These are phyloP conservation scores for Brettanomyces naardenensis DNA, from an alignment of 805 yeast species.

Conservation along the genomic window DNA sequence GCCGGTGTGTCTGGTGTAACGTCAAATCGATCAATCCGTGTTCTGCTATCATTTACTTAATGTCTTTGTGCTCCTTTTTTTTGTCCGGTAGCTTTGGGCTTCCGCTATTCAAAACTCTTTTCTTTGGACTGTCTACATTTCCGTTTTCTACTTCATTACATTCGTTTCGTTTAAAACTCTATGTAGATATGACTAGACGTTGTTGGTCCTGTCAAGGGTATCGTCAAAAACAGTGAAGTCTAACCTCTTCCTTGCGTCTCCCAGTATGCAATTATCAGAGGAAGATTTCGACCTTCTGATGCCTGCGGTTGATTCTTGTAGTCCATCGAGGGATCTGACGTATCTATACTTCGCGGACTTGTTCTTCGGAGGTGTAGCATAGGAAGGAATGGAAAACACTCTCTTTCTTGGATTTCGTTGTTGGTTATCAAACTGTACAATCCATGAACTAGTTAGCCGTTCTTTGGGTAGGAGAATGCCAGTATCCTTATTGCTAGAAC, in stretches of 20 bases:
- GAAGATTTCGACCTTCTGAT: not conserved
- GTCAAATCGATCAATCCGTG: too few species aligned
- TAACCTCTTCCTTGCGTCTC: conserved; percentile 2
- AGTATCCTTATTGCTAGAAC: not conserved
- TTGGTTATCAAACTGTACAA: conserved; percentile 3
- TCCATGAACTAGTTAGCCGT: conserved; percentile 6
- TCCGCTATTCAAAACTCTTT: too few species aligned
- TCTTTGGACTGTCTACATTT: too few species aligned
- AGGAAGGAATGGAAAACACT: conserved; percentile 4
- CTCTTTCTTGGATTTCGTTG: not conserved
- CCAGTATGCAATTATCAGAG: not conserved
- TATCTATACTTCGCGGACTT: not conserved
- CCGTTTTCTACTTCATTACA: too few species aligned
- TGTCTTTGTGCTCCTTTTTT: too few species aligned
- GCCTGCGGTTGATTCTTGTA: not conserved
- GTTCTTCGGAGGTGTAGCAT: conserved; percentile 7
- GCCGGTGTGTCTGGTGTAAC: too few species aligned
- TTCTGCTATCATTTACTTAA: too few species aligned
- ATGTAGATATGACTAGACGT: too few species aligned
- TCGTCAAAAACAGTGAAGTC: conserved; percentile 5
- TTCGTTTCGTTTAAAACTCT: too few species aligned
- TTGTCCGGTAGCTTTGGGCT: too few species aligned
- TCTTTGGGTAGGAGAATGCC: conserved; percentile 3
- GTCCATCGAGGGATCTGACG: not conserved
- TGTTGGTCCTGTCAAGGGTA: not conserved